phyloP scores from a whole-genome alignment of 2,329 filamentous ascomycete genomes.

The Nothophoma quercina region DNA sequence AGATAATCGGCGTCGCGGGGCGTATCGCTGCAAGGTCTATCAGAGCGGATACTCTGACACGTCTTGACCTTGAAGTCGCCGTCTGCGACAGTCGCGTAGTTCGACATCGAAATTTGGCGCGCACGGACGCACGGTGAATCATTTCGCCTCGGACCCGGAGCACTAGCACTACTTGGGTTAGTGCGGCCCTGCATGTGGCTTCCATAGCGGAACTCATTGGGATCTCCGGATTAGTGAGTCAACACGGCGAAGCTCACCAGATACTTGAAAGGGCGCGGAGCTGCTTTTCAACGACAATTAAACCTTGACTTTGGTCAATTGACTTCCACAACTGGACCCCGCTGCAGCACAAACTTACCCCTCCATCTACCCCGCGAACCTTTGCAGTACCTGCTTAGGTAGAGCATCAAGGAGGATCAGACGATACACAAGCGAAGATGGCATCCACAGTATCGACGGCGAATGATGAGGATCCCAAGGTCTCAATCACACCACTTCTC shows the following conservation, averaged over 20 bases:
- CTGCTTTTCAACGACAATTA: background rate
- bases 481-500: slow-evolving; percentile 74
- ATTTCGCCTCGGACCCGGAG: slow-evolving; percentile 26
- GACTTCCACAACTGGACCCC: background rate
- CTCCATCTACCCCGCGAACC: slow-evolving; percentile 22
- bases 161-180: slow-evolving; percentile 30
- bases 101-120: slow-evolving; percentile 39
- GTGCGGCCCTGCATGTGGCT: slow-evolving; percentile 18
- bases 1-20: slow-evolving; percentile 35
- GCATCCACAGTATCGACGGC: slow-evolving; percentile 37
- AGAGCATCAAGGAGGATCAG: slow-evolving; percentile 13
- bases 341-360: slow-evolving; percentile 15
- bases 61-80: slow-evolving; percentile 43
- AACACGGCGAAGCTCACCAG: slow-evolving; percentile 21
- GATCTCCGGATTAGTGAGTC: slow-evolving; percentile 38
- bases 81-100: slow-evolving; percentile 22
- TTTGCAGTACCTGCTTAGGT: slow-evolving; percentile 14
- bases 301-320: slow-evolving; percentile 5
- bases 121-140: slow-evolving; percentile 24
- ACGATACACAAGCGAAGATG: slow-evolving; percentile 7
- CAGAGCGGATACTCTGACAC: slow-evolving; percentile 49
- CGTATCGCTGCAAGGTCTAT: slow-evolving; percentile 44
- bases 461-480: slow-evolving; percentile 39
- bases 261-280: slow-evolving; percentile 4
- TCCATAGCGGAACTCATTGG: slow-evolving; percentile 25